phyloP scores from a whole-genome alignment of 2,329 filamentous ascomycete species.

The Tolypocladium sp. region DNA sequence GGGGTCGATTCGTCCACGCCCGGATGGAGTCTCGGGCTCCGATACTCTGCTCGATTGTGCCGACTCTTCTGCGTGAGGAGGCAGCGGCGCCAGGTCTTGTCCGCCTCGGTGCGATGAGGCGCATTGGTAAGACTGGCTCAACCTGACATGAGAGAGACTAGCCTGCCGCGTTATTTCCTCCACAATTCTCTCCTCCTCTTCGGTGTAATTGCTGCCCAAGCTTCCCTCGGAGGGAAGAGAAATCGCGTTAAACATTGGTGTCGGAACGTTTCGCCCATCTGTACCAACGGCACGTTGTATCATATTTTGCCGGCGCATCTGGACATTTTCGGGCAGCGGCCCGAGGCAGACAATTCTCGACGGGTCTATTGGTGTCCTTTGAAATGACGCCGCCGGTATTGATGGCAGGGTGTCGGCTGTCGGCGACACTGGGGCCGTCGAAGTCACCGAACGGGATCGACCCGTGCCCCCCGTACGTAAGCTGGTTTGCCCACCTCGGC shows the following conservation, averaged over 20 bases:
- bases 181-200: constrained; percentile 36
- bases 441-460: constrained; percentile 5
- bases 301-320: constrained; percentile 12
- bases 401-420: neutral
- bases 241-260: constrained; percentile 2
- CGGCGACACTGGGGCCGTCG: neutral
- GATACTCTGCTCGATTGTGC: neutral
- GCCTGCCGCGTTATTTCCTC: constrained; percentile 17
- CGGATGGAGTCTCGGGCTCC: neutral
- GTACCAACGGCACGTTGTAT: constrained; percentile 4
- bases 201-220: constrained; percentile 48
- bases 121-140: neutral
- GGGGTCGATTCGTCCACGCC: constrained; percentile 29
- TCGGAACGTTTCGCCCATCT: constrained; percentile 2
- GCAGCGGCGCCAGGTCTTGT: neutral
- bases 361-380: constrained; percentile 42
- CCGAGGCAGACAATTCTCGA: constrained; percentile 46
- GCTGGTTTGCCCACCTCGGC: constrained; percentile 3
- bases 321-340: constrained; percentile 39
- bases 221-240: constrained; percentile 22
- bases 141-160: constrained; percentile 6
- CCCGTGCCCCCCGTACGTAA: neutral
- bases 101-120: neutral
- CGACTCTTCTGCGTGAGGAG: neutral
- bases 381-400: constrained; percentile 17